Evolutionary conservation across 768 basidiomycete species (phyloP), one percentile per base, ranked within the genome.

Genomic region (Leucosporidium creatinivorum): DNA sequence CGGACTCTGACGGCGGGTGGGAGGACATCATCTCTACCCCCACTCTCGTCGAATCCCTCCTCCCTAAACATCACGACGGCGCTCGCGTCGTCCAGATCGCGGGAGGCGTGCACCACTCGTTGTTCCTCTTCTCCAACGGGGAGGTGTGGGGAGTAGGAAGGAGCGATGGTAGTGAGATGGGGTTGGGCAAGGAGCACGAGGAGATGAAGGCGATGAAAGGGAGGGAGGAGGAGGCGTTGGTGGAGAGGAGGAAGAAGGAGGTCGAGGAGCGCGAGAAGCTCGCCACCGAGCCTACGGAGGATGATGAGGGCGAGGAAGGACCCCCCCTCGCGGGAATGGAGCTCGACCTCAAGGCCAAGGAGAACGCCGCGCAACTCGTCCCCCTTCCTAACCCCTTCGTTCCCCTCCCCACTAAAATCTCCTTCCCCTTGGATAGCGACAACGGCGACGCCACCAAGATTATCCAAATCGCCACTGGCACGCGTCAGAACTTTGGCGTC

Each of bases 141-240:
- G 85, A 86, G 68, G 89, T 98, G 1, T 94, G 85, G 77, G 89
- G 86, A 1, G 89, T 87, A 74, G 94, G 94, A 4, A 86, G 93
- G 48, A 85, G 85, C 55, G 90, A 93, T 72, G 85, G 85, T 48
- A 85, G 87, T 47, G 91, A 96, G 74, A 83, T 94, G 36, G 94
- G 94, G 17, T 78, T 83, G 3, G 69, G 73, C 6, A 72, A 73
- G 31, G 81, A 85, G 61, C 83, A 83, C 68, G 76, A 78, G 12
- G 78, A 77, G 28, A 67, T 73, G 68, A 66, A 62, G n/a, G 67
- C 61, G 47, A 57, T 69, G 19, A 44, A 63, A 18, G 72, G 75
- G 70, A 65, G 76, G 62, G 73, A 75, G 61, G 73, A 75, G 64
- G 75, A 73, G 62, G 73, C 67, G 33, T 65, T 73, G 55, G 62